A percentile compares a stretch with the other conserved stretches of the same genome.
These are phyloP conservation scores for Auriscalpium orientale DNA, from an alignment of 768 basidiomycete genomes.

Conservation along the genomic window DNA sequence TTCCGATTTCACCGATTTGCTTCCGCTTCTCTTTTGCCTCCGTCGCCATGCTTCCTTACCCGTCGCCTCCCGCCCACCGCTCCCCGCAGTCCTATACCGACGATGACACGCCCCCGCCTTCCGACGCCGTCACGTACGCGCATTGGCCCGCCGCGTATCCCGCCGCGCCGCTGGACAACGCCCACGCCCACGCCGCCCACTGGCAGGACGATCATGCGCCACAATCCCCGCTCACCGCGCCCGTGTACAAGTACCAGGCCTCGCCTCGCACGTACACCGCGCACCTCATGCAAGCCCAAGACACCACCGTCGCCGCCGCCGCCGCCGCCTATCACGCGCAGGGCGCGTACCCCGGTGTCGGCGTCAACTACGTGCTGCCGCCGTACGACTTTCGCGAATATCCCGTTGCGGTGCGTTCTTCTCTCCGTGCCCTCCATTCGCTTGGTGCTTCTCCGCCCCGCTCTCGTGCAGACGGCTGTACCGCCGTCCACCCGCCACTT, in stretches of 20 bases:
- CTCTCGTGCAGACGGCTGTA: no score
- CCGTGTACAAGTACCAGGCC: neutral
- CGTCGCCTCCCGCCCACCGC: neutral
- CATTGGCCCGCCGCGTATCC: neutral
- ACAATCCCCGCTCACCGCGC: neutral
- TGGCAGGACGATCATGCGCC: neutral
- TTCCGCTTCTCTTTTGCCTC: neutral
- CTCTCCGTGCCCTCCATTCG: neutral
- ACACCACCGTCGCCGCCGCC: neutral
- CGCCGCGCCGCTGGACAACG: neutral
- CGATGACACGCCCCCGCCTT: neutral
- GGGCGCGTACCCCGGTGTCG: neutral
- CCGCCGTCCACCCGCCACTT: no score
- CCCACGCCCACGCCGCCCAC: neutral
- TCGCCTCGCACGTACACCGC: neutral
- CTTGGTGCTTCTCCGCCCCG: neutral
- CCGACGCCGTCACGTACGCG: neutral
- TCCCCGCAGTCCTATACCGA: neutral
- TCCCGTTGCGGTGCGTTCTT: constrained; percentile 1
- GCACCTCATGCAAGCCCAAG: neutral
- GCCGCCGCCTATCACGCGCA: neutral
- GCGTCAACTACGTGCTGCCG: constrained; percentile 3
- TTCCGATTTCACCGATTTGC: neutral
- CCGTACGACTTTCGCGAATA: constrained; percentile 11
- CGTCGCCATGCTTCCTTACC: neutral